phyloP scores from a whole-genome alignment of 345 rosid genomes.

The Limnanthes douglasii region DNA sequence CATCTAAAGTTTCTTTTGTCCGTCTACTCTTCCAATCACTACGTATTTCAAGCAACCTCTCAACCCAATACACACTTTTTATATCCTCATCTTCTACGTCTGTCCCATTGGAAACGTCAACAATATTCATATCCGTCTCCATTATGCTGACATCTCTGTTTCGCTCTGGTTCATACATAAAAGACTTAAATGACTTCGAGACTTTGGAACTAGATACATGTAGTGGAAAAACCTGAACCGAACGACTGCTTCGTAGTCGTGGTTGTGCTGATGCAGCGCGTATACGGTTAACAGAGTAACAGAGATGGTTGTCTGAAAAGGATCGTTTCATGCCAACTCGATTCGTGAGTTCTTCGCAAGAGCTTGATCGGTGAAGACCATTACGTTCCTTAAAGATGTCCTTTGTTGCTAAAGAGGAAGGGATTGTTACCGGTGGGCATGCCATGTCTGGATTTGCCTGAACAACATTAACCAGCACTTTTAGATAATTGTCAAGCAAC shows the following conservation, averaged over 20 bases:
- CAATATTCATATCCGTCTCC: conserved; percentile 12
- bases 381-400: conserved; percentile 26
- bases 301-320: conserved; percentile 51
- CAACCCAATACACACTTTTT: conserved; percentile 63
- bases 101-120: conserved; percentile 9
- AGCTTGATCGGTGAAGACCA: conserved; percentile 42
- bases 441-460: too few relatives aligned
- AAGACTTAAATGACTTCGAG: conserved; percentile 32
- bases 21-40: conserved; percentile 35
- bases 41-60: conserved; percentile 49
- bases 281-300: conserved; percentile 17
- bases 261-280: conserved; percentile 31
- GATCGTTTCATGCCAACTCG: conserved; percentile 33
- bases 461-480: too few relatives aligned
- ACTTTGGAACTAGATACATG: conserved; percentile 39
- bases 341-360: conserved; percentile 34
- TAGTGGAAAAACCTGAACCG: conserved; percentile 43
- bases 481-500: too few relatives aligned
- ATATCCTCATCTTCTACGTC: conserved; percentile 14
- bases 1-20: conserved; percentile 10
- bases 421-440: too few relatives aligned
- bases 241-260: conserved; percentile 36
- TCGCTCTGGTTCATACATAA: conserved; percentile 46
- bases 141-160: conserved; percentile 15
- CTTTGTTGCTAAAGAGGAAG: conserved; percentile 20